These are phyloP conservation scores for Paracorniculantispora psalliotae DNA, from an alignment of 2,329 filamentous ascomycete genomes.

Conservation along the genomic window DNA sequence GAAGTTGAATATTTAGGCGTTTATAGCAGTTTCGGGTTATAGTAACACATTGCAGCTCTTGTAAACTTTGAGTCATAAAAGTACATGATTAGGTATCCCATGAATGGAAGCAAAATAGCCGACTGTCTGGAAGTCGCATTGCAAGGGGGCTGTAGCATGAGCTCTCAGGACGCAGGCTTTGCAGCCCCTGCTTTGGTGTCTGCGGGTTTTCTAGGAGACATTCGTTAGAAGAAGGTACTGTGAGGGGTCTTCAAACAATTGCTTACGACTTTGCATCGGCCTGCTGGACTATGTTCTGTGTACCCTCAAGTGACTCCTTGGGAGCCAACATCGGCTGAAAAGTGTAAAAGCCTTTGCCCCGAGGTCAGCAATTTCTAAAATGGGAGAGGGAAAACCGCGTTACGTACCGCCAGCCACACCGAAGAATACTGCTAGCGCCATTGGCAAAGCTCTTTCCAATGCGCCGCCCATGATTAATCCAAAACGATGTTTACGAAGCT, in stretches of 20 bases:
- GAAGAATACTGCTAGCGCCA: constrained; percentile 32
- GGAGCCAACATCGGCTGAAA: constrained; percentile 31
- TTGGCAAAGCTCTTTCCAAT: constrained; percentile 30
- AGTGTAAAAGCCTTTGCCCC: constrained; percentile 30
- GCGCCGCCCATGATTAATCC: constrained; percentile 20
- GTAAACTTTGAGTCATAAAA: neutral
- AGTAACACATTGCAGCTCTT: neutral
- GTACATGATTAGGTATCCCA: neutral
- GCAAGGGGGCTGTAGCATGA: neutral
- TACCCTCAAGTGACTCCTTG: neutral
- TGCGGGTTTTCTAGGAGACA: neutral
- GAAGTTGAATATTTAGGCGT: neutral
- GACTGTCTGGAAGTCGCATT: too few relatives aligned
- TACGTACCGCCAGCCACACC: constrained; percentile 32
- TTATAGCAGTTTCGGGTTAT: neutral
- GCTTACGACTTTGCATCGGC: neutral
- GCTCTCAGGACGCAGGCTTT: neutral
- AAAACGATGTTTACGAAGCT: neutral
- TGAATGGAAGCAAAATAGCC: too few relatives aligned
- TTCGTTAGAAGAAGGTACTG: neutral
- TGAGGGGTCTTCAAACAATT: neutral
- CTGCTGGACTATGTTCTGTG: too few relatives aligned
- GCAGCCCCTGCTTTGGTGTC: neutral
- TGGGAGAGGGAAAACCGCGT: neutral
- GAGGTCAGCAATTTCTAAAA: neutral